Evolutionary conservation across 805 yeast genomes (phyloP), one percentile per base, ranked within the genome.

Genomic region (Ogataea pini): DNA sequence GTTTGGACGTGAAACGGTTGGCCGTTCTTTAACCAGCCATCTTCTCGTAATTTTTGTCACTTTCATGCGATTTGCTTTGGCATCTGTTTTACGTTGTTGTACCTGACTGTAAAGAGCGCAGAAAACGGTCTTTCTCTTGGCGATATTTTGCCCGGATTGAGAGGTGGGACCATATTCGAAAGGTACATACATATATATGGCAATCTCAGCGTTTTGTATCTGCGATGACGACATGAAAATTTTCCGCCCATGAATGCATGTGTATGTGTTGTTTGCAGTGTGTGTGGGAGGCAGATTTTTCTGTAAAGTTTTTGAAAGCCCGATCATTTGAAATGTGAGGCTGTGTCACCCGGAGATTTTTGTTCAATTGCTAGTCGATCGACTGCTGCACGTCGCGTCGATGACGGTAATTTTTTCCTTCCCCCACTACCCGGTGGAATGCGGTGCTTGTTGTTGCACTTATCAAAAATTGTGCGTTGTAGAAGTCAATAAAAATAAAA

Each of bases 21-120:
- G n/a, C n/a, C n/a, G n/a, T n/a, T n/a, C n/a, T n/a, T 31, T 5
- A 39, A 39, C 42, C 42, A 39, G 42, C 42, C 42, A 16, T 17
- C 33, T 24, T 14, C 13, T 36, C 40, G 40, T 34, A 17, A 12
- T 17, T 18, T 9, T 6, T 3, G 9, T n/a, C 13, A 16, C 8
- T 7, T 16, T 17, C n/a, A 14, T 22, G 25, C 25, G 9, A 12
- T 5, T 12, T 7, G 14, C 14, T 5, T 28, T 28, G 14, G 9
- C 32, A n/a, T 28, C 32, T 7, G 8, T 14, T 31, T 31, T 31
- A n/a, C 34, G 16, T 31, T 14, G 9, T 14, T n/a, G 34, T 31
- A 16, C 34, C 34, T 31, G 34, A 31, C 8, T 6, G 25, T 22
- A 8, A 22, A 22, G n/a, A n/a, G n/a, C n/a, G n/a, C n/a, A n/a